phyloP scores from a whole-genome alignment of 495 filamentous ascomycete genomes.

The Chaetomidium leptoderma region DNA sequence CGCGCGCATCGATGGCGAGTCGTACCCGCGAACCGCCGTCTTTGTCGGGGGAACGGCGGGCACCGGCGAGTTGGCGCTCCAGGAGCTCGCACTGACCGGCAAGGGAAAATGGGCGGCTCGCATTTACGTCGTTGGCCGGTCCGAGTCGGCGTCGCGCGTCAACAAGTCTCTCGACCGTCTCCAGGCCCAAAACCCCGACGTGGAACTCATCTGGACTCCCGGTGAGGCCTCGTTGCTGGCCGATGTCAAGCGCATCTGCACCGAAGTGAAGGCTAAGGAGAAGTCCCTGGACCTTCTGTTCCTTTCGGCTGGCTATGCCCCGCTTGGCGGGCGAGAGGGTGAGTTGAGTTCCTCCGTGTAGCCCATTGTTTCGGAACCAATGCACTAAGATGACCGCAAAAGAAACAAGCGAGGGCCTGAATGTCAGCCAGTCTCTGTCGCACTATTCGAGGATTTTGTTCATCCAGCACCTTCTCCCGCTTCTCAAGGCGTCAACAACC shows the following conservation, averaged over 20 bases:
- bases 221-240: background rate
- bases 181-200: background rate
- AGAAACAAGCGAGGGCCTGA: background rate
- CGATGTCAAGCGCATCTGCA: background rate
- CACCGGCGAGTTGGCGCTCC: background rate
- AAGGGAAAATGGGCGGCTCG: too few species aligned
- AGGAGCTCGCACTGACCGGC: background rate
- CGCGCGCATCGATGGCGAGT: background rate
- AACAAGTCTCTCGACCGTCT: background rate
- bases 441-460: background rate
- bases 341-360: too few species aligned
- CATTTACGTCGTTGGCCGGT: background rate
- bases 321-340: background rate
- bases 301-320: background rate
- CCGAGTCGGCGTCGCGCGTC: background rate
- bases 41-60: background rate
- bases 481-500: background rate
- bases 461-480: background rate
- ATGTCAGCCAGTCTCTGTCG: background rate
- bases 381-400: too few species aligned
- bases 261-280: background rate
- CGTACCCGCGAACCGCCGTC: background rate
- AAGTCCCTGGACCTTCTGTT: background rate
- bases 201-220: background rate
- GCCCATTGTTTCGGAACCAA: too few species aligned